phyloP scores from a whole-genome alignment of 768 basidiomycete species.

The Mycena amicta region DNA sequence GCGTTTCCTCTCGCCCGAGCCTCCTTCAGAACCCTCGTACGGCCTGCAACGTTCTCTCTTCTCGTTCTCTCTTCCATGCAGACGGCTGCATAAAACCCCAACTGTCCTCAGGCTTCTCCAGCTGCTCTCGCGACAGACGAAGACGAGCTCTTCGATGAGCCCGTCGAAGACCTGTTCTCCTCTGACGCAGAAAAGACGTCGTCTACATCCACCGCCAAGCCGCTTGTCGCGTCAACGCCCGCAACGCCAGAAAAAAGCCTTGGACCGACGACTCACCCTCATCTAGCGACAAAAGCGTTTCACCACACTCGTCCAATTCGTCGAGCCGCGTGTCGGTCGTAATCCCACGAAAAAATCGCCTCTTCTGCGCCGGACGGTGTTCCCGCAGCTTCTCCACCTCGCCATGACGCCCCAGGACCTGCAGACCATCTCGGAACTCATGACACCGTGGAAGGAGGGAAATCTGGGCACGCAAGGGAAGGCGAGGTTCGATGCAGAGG shows the following conservation, averaged over 20 bases:
- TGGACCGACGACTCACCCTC: neutral
- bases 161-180: slow-evolving; percentile 17
- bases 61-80: neutral
- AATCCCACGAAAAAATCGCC: slow-evolving; percentile 12
- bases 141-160: slow-evolving; percentile 9
- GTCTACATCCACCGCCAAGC: neutral
- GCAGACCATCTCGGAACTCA: slow-evolving; percentile 13
- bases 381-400: slow-evolving; percentile 20
- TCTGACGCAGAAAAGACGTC: neutral
- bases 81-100: slow-evolving; percentile 11
- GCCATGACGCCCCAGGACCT: slow-evolving; percentile 12
- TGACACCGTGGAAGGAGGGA: slow-evolving; percentile 22
- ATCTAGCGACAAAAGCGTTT: slow-evolving; percentile 7
- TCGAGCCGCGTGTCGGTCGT: slow-evolving; percentile 18
- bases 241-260: neutral
- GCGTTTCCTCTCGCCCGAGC: neutral
- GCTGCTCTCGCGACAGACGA: slow-evolving; percentile 4
- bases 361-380: slow-evolving; percentile 12
- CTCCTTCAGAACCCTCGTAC: neutral
- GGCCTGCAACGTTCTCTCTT: neutral
- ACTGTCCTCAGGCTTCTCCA: slow-evolving; percentile 1
- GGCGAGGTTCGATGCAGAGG: slow-evolving; percentile 12
- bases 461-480: slow-evolving; percentile 18
- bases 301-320: slow-evolving; percentile 10
- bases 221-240: too few relatives aligned